Percentiles rank a stretch among this genome's conserved stretches.
phyloP scores from a whole-genome alignment of 495 filamentous ascomycete genomes.

The Talaromyces borbonicus region DNA sequence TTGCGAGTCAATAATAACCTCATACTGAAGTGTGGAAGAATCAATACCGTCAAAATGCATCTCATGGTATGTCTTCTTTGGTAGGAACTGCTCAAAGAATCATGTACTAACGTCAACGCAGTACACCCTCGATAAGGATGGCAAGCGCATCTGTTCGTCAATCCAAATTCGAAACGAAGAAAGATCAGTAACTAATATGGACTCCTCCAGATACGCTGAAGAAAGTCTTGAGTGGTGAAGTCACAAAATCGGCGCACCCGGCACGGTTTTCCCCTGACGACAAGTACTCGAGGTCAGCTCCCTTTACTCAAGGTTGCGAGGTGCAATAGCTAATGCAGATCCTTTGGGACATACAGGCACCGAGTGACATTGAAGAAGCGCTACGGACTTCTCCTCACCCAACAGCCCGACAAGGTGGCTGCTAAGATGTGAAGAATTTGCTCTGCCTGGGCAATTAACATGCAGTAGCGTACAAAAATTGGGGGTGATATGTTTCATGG shows the following conservation, averaged over 20 bases:
- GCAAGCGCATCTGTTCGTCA: constrained; percentile 56
- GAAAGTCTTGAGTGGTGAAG: constrained; percentile 64
- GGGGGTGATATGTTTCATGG: constrained; percentile 19
- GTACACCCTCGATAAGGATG: constrained; percentile 70
- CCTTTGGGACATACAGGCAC: constrained; percentile 43
- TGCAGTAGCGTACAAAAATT: constrained; percentile 15
- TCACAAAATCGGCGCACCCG: constrained; percentile 93
- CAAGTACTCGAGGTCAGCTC: constrained; percentile 74
- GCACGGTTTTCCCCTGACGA: constrained; percentile 96
- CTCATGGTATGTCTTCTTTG: constrained; percentile 33
- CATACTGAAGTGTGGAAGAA: neutral
- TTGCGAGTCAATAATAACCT: neutral
- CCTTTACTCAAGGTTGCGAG: neutral
- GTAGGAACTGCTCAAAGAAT: constrained; percentile 8
- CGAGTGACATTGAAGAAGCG: constrained; percentile 87
- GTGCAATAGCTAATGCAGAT: constrained; percentile 10
- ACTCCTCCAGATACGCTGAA: constrained; percentile 37
- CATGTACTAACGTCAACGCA: constrained; percentile 20
- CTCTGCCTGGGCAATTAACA: constrained; percentile 8
- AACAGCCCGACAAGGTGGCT: constrained; percentile 44
- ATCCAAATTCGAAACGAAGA: constrained; percentile 17
- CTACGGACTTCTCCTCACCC: constrained; percentile 75
- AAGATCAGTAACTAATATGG: neutral
- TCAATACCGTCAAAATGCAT: constrained; percentile 34
- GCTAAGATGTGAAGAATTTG: constrained; percentile 19